A percentile compares a stretch with the other conserved stretches of the same genome.
Evolutionary conservation across 441 rosid genomes (phyloP).

Genomic region (Corymbia calophylla): DNA sequence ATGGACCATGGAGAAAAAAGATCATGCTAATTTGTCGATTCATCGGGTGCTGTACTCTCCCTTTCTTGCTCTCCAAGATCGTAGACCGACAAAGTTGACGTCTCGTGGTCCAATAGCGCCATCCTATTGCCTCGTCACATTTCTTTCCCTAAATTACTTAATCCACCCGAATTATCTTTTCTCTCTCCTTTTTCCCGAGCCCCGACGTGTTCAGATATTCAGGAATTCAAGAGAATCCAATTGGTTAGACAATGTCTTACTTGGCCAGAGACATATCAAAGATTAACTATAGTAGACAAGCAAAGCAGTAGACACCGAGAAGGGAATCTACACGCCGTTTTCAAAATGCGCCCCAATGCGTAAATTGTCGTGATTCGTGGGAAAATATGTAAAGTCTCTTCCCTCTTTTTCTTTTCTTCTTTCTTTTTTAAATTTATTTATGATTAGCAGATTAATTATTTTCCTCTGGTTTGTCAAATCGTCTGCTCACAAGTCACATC

Average conservation of each 20-base stretch:
- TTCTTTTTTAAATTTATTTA: too few species aligned
- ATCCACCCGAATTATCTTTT: too few species aligned
- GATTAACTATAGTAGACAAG: background rate
- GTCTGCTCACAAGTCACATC: background rate
- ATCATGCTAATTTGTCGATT: background rate
- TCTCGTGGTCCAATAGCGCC: too few species aligned
- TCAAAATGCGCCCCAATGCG: background rate
- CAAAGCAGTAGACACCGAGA: background rate
- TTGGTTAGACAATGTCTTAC: too few species aligned
- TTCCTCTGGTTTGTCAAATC: background rate
- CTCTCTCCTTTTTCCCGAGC: background rate
- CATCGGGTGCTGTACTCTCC: background rate
- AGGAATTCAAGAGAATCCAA: background rate
- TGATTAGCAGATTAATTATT: background rate
- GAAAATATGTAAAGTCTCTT: background rate
- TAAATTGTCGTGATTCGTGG: background rate
- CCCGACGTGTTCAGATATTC: background rate
- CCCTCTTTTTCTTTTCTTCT: background rate
- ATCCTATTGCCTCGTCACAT: too few species aligned
- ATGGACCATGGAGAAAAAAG: background rate
- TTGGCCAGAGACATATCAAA: too few species aligned
- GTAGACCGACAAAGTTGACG: too few species aligned
- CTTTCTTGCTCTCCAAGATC: background rate
- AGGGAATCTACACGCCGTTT: background rate
- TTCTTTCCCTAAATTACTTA: too few species aligned